Evolutionary conservation across 2,329 filamentous ascomycete genomes (phyloP).

Genomic region (Phialophora macrospora): DNA sequence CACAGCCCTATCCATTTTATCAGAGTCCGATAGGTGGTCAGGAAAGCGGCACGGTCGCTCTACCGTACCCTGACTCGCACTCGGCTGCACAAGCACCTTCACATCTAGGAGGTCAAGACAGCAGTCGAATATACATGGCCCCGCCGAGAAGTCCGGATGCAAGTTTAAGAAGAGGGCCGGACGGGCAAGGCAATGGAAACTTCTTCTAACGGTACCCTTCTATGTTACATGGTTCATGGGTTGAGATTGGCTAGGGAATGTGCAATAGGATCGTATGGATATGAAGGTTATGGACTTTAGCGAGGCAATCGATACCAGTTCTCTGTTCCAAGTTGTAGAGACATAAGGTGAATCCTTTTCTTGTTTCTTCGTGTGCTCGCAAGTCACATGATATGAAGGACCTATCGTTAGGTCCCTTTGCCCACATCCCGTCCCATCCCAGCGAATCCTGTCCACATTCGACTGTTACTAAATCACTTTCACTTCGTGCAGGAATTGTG

Average conservation of each 20-base stretch:
- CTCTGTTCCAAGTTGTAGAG: not conserved
- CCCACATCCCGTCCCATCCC: not conserved
- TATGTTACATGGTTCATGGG: not conserved
- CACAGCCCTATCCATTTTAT: conserved; percentile 13
- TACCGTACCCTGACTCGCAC: conserved; percentile 22
- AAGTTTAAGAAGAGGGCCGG: conserved; percentile 7
- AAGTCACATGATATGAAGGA: no score
- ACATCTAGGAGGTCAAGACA: conserved; percentile 9
- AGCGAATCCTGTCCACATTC: not conserved
- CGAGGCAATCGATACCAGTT: conserved; percentile 3
- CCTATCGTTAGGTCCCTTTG: not conserved
- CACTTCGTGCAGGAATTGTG: no score
- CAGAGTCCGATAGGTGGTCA: conserved; percentile 18
- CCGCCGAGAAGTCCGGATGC: conserved; percentile 26
- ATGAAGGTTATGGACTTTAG: conserved; percentile 8
- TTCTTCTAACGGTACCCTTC: conserved; percentile 21
- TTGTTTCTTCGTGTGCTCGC: not conserved
- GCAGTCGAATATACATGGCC: conserved; percentile 26
- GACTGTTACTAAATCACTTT: no score
- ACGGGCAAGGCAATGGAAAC: conserved; percentile 11
- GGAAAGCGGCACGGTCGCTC: conserved; percentile 16
- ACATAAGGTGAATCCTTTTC: not conserved
- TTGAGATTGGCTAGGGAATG: not conserved
- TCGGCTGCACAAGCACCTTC: conserved; percentile 3
- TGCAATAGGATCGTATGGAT: not conserved